Base-by-base conservation (phyloP, 2,329 filamentous ascomycete genomes). In the Phaeosphaeria sp. region DNA sequence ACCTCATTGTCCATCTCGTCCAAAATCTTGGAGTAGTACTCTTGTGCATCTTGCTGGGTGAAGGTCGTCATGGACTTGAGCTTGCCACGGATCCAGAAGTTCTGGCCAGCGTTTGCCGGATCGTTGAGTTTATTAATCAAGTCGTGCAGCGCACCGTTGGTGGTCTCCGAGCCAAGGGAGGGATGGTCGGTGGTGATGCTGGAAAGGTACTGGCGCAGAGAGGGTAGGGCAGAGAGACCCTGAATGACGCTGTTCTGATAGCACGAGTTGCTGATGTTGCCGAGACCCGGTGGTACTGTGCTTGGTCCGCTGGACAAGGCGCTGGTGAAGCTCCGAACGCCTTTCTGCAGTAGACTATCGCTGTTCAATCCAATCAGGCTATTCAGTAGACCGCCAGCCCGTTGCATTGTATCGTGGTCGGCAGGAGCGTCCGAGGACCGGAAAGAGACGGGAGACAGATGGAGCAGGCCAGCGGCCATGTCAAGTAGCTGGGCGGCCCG, bases 191-290 rank as follows among this genome's bases (percentile, higher is more conserved):
- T 50, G 13, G 68, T 68, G 7, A 68, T 68, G 23, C 63, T 64
- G 9, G 69, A 59, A 7, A 96, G 83, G 69, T 92, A 95, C 2
- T 79, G 80, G 23, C 85, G 84, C 27, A 98, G 80, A 4, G 89
- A 85, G 18, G 85, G 84, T 27, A 98, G 82, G 3, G 93, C 90
- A 1, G 93, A 89, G 43, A 98, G 70, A 27, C 81, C 82, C 75
- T 97, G 93, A 11, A 99, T 87, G 20, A 97, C 89, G 73, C 93
- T 97, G 77, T 99, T 99, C 77, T 98, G 95, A 76, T 96, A 99
- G 81, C 95, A 98, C 1, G 93, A 97, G 74, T 97, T 97, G 80
- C 96, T 92, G 80, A 89, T 89, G 75, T 99, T 99, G 10, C 92
- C 92, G 52, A 98, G 80, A 0, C 95, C 95, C 1, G 81, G 73